Conservation (phyloP, 2,329 filamentous ascomycete genomes). For the Phaeosphaeriaceae sp. region DNA sequence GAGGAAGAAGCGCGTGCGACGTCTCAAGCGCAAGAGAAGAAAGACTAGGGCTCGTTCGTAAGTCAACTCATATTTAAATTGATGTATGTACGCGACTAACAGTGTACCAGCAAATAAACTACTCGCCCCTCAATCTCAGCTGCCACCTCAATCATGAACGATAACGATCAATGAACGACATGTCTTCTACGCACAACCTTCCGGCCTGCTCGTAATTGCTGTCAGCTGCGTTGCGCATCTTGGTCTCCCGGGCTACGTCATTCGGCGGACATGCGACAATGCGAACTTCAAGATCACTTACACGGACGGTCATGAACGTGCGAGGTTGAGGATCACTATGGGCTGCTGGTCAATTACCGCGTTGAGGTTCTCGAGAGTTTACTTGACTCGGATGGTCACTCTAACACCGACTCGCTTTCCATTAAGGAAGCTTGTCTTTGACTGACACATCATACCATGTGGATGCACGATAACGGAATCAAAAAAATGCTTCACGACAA, state of each 20-base stretch:
- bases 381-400: conserved; percentile 44
- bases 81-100: conserved; percentile 15
- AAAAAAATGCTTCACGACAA: conserved; percentile 49
- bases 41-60: conserved; percentile 99
- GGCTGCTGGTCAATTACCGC: conserved; percentile 46
- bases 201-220: conserved; percentile 27
- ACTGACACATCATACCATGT: conserved; percentile 44
- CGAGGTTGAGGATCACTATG: conserved; percentile 34
- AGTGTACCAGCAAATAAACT: conserved; percentile 56
- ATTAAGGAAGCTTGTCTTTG: conserved; percentile 44
- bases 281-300: conserved; percentile 31
- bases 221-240: conserved; percentile 30
- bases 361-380: conserved; percentile 46
- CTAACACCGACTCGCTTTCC: conserved; percentile 48
- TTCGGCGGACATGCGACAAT: conserved; percentile 32
- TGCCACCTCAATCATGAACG: conserved; percentile 40
- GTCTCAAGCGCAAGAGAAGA: conserved; percentile 99
- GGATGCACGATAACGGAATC: conserved; percentile 44
- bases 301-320: conserved; percentile 32
- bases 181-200: conserved; percentile 35
- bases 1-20: conserved; percentile 99
- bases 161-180: conserved; percentile 37
- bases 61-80: conserved; percentile 52
- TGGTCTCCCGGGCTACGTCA: conserved; percentile 31
- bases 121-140: conserved; percentile 54